phyloP scores from a whole-genome alignment of 805 yeast species.

The Wickerhamomyces subpelliculosus region DNA sequence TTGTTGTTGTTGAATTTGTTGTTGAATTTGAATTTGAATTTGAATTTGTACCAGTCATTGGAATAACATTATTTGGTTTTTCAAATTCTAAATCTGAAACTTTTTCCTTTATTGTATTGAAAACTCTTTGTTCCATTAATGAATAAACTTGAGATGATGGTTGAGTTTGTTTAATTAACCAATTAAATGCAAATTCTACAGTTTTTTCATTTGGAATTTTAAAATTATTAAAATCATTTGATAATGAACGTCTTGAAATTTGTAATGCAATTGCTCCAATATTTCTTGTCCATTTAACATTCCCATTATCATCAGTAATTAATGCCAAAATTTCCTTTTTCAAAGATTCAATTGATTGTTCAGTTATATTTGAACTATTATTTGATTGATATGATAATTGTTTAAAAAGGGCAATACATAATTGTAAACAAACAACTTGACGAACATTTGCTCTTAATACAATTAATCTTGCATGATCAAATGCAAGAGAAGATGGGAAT shows the following conservation, averaged over 20 bases:
- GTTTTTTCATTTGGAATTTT: constrained; percentile 22
- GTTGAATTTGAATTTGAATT: constrained; percentile 10
- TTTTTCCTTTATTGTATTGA: constrained; percentile 37
- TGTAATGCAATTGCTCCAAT: constrained; percentile 67
- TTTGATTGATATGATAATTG: constrained; percentile 39
- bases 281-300: constrained; percentile 86
- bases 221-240: constrained; percentile 20
- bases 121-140: constrained; percentile 61
- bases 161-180: constrained; percentile 83
- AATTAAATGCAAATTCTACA: constrained; percentile 55
- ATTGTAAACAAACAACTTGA: constrained; percentile 72
- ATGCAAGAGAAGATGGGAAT: constrained; percentile 77
- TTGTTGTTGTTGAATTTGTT: constrained; percentile 4
- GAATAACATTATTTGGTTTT: background rate
- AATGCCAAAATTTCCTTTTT: constrained; percentile 72
- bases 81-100: constrained; percentile 23
- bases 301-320: constrained; percentile 79
- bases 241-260: constrained; percentile 45
- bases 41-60: constrained; percentile 16
- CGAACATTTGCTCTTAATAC: constrained; percentile 79
- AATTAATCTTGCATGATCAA: constrained; percentile 76
- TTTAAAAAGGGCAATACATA: constrained; percentile 66
- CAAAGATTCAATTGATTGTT: constrained; percentile 37
- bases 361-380: constrained; percentile 23
- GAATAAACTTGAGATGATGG: constrained; percentile 74